Base-by-base conservation (phyloP, 2,329 filamentous ascomycete species). In the Paecilomyces niveus region DNA sequence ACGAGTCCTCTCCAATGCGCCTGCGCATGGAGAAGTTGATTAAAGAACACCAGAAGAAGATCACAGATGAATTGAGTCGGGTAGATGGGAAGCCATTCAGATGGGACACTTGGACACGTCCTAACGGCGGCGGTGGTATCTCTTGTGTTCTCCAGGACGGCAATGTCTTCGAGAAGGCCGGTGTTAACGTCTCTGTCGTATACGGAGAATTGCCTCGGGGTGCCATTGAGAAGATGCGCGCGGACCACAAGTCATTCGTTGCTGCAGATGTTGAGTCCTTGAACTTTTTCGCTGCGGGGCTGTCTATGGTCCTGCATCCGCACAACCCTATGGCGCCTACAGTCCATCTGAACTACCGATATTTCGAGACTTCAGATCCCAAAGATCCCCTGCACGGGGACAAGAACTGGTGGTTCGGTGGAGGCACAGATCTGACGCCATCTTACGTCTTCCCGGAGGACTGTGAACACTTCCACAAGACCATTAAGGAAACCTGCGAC, bases 11-110 rank as follows among this genome's bases (percentile, higher is more conserved):
- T 13, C 92, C 94, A 1, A 97, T 99, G 93, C 92, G 94, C 57
- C 83, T 99, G 59, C 90, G 93, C 63, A 97, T 99, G 94, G 94
- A 99, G 77, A 86, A 90, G 68, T 89, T 97, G 72, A 95, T 97
- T 75, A 94, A 94, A 74, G 85, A 92, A 67, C 90, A 97, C 68
- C 94, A 99, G 71, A 84, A 90, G 67, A 84, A 88, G 62, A 99
- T 99, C 59, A 89, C 97, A 29, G 80, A 84, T 58, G 91, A 88
- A 58, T 83, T 99, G 22, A 89, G 95, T 72, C 83, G 86, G 66
- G 81, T 97, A 51, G 94, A 97, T 70, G 92, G 91, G 59, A 85
- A 84, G 63, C 83, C 85, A 64, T 99, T 99, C 79, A 83, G 84
- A 60, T 80, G 86, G 60, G 94, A 99, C 77, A 87, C 88, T 64